Percentiles rank a stretch among this genome's conserved stretches.
Evolutionary conservation across 2,329 filamentous ascomycete genomes (phyloP).

Genomic region (Aspergillus cejpii): DNA sequence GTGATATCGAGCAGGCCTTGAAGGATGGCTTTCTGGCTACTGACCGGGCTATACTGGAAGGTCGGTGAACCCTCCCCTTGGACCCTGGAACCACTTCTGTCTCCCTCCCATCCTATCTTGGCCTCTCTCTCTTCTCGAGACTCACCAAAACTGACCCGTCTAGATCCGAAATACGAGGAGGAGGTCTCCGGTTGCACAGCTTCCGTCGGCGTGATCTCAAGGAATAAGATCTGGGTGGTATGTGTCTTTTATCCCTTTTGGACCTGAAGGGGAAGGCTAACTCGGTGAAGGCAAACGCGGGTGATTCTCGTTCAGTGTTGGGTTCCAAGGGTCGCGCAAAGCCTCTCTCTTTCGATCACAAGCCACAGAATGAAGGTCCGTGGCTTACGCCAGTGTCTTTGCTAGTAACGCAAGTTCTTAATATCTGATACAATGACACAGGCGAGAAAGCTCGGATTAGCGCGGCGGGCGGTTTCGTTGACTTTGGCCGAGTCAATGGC

Average conservation of each 20-base stretch:
- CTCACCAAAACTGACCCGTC: conserved; percentile 13
- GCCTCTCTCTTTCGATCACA: conserved; percentile 97
- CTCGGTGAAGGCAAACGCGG: conserved; percentile 73
- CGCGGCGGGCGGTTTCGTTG: conserved; percentile 92
- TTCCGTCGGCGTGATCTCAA: conserved; percentile 80
- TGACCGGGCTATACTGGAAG: conserved; percentile 89
- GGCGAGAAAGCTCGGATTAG: conserved; percentile 94
- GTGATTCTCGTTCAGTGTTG: conserved; percentile 89
- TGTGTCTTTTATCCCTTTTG: conserved; percentile 39
- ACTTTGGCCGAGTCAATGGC: conserved; percentile 96
- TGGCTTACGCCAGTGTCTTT: conserved; percentile 2
- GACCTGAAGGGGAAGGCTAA: conserved; percentile 20
- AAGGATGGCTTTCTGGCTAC: conserved; percentile 97
- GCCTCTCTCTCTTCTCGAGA: neutral
- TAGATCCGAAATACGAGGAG: conserved; percentile 94
- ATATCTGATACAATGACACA: conserved; percentile 36
- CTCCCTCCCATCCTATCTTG: conserved; percentile 1
- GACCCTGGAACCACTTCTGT: neutral
- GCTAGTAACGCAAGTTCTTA: neutral
- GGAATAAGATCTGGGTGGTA: conserved; percentile 92
- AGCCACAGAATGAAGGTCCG: conserved; percentile 92
- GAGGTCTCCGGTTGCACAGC: conserved; percentile 98
- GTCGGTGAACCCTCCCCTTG: conserved; percentile 48
- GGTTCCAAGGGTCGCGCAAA: conserved; percentile 97
- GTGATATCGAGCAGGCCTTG: conserved; percentile 88